A percentile compares a stretch with the other conserved stretches of the same genome.
Conservation (phyloP, 2,329 filamentous ascomycete species). For the Mycogone perniciosa region DNA sequence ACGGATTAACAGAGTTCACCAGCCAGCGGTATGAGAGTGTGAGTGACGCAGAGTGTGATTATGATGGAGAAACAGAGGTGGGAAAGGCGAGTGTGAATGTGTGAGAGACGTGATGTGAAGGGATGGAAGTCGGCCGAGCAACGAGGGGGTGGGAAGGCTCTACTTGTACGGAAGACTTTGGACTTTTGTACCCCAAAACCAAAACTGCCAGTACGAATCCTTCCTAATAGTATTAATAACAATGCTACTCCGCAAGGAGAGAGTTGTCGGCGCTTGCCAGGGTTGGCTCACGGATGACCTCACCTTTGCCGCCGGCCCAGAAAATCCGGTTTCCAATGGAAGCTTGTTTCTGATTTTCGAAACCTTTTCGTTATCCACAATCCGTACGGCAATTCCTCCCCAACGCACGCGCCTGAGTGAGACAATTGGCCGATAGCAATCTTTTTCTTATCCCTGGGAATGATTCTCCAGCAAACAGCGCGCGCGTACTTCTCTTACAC, state of each 20-base stretch:
- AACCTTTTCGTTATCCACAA: too few species aligned
- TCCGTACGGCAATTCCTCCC: too few species aligned
- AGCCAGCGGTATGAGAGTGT: not conserved
- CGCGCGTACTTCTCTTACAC: not conserved
- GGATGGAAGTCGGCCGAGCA: conserved; percentile 7
- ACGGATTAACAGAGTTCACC: too few species aligned
- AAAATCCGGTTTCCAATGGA: not conserved
- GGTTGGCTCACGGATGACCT: conserved; percentile 5
- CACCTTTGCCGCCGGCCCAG: not conserved
- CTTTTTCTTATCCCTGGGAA: not conserved
- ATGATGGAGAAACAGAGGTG: not conserved
- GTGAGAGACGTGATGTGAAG: not conserved
- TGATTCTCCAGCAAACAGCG: not conserved
- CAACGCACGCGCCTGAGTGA: not conserved
- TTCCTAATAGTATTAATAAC: not conserved
- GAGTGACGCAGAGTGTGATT: not conserved
- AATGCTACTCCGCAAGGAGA: not conserved
- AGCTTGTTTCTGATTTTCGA: conserved; percentile 1
- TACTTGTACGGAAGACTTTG: too few species aligned
- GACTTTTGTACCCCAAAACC: not conserved
- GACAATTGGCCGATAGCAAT: not conserved
- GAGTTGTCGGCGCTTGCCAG: conserved; percentile 3
- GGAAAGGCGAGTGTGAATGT: not conserved
- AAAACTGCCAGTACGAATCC: not conserved
- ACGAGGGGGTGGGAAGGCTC: conserved; percentile 1